A percentile compares a stretch with the other conserved stretches of the same genome.
Evolutionary conservation across 371 early-diverging fungal species (phyloP).

Genomic region (Dentiscutata heterogama): DNA sequence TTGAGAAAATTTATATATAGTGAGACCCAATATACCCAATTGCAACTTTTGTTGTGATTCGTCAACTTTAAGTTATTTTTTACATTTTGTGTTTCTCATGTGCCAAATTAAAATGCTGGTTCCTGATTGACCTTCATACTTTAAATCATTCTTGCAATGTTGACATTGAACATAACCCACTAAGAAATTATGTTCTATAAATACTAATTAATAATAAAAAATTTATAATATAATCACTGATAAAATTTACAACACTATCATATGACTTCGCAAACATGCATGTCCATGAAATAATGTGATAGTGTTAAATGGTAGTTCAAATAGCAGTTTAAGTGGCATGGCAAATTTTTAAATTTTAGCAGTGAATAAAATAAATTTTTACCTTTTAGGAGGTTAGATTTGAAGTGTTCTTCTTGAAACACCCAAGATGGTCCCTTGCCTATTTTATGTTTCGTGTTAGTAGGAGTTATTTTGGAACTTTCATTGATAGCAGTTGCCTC

Average conservation of each 20-base stretch:
- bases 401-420: not conserved
- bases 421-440: not conserved
- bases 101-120: not conserved
- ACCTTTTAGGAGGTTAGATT: not conserved
- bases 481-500: not conserved
- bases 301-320: too few species aligned
- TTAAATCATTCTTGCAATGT: not conserved
- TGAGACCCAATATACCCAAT: not conserved
- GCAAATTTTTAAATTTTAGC: not conserved
- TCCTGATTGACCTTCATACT: not conserved
- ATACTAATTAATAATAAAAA: not conserved
- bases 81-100: slow-evolving; percentile 2
- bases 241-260: not conserved
- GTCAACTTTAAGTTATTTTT: slow-evolving; percentile 8
- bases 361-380: not conserved
- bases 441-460: slow-evolving; percentile 1
- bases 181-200: slow-evolving; percentile 16
- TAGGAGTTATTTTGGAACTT: not conserved
- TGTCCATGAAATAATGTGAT: too few species aligned
- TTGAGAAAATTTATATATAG: slow-evolving; percentile 17
- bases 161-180: not conserved
- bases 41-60: slow-evolving; percentile 11
- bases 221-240: not conserved
- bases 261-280: too few species aligned
- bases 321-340: too few species aligned